phyloP scores from a whole-genome alignment of 1,139 yeast species.

The Zygoascus hellenicus region DNA sequence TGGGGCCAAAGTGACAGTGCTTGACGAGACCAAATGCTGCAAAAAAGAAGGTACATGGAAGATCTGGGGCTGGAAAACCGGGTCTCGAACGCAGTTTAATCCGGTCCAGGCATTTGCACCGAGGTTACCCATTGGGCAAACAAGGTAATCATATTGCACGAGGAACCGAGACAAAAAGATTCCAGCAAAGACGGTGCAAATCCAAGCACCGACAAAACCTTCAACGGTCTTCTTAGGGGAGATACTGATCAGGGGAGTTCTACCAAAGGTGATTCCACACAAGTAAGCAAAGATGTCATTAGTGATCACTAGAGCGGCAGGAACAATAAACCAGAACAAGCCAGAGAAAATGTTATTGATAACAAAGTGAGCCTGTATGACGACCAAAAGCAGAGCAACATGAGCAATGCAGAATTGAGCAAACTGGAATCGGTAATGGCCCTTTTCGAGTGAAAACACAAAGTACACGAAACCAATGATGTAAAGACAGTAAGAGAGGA shows the following conservation, averaged over 20 bases:
- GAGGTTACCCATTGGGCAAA: slow-evolving; percentile 77
- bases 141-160: slow-evolving; percentile 64
- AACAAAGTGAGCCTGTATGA: slow-evolving; percentile 90
- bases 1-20: slow-evolving; percentile 67
- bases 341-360: slow-evolving; percentile 88
- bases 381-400: slow-evolving; percentile 85
- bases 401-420: slow-evolving; percentile 92
- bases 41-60: slow-evolving; percentile 69
- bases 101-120: slow-evolving; percentile 55
- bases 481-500: slow-evolving; percentile 77
- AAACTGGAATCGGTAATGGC: slow-evolving; percentile 85
- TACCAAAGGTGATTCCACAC: slow-evolving; percentile 96
- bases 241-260: slow-evolving; percentile 83
- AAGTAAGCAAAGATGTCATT: slow-evolving; percentile 95
- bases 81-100: slow-evolving; percentile 73
- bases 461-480: slow-evolving; percentile 85
- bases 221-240: slow-evolving; percentile 97
- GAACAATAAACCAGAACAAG: slow-evolving; percentile 88
- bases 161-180: slow-evolving; percentile 58
- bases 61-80: slow-evolving; percentile 76
- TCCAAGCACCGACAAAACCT: slow-evolving; percentile 97
- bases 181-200: slow-evolving; percentile 78
- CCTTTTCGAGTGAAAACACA: slow-evolving; percentile 84
- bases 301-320: slow-evolving; percentile 84
- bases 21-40: slow-evolving; percentile 40